Conservation (phyloP, 495 filamentous ascomycete species). For the Glonium stellatum region DNA sequence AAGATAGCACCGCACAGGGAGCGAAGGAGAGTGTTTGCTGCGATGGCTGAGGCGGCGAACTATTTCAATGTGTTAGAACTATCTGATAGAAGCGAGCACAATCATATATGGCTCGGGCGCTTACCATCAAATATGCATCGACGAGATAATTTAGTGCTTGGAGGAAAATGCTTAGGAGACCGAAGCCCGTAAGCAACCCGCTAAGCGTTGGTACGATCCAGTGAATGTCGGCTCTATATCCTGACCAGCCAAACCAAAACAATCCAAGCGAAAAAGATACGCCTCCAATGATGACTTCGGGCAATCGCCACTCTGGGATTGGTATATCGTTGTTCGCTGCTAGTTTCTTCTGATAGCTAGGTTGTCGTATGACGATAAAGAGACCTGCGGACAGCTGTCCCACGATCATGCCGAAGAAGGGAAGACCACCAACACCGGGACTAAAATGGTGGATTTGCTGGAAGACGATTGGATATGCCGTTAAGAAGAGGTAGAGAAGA, state of each 20-base stretch:
- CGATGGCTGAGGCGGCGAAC: slow-evolving; percentile 73
- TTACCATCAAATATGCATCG: slow-evolving; percentile 77
- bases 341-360: slow-evolving; percentile 49
- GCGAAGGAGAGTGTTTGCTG: slow-evolving; percentile 82
- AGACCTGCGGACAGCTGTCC: slow-evolving; percentile 64
- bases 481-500: slow-evolving; percentile 73
- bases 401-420: slow-evolving; percentile 74
- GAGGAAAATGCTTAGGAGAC: slow-evolving; percentile 73
- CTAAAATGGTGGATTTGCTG: slow-evolving; percentile 61
- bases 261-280: slow-evolving; percentile 65
- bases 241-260: slow-evolving; percentile 87
- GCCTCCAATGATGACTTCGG: slow-evolving; percentile 70
- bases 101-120: slow-evolving; percentile 25
- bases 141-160: slow-evolving; percentile 82
- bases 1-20: slow-evolving; percentile 70
- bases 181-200: slow-evolving; percentile 56
- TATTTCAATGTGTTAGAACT: not conserved
- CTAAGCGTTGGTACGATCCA: slow-evolving; percentile 79
- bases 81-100: not conserved
- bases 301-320: slow-evolving; percentile 80
- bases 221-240: slow-evolving; percentile 55
- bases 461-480: slow-evolving; percentile 76
- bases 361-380: slow-evolving; percentile 59
- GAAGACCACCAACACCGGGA: slow-evolving; percentile 61
- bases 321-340: slow-evolving; percentile 64